Evolutionary conservation across 129 eudicot genomes (phyloP), one percentile per base, ranked within the genome.

Genomic region (Lactuca saligna): DNA sequence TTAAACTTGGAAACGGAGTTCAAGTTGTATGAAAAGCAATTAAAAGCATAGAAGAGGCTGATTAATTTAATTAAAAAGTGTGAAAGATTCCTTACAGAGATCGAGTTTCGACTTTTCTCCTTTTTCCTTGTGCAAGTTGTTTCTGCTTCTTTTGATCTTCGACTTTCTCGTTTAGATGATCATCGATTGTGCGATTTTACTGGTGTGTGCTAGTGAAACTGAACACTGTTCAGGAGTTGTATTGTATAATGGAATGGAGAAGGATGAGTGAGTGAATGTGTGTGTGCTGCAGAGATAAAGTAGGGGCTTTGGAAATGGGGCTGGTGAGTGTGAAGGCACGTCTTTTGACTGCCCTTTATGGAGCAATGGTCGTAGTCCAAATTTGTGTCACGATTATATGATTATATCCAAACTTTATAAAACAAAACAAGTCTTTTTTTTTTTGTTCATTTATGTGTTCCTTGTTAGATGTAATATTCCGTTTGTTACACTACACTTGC

Each of bases 311-410:
- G 80, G 80, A 76, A 76, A 76, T 55, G 80, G 80, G 75, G 75
- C 49, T 76, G 65, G 65, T 41, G 75, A 61, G 80, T 69, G 75
- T 76, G 80, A 76, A 76, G 80, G 80, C 75, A 76, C 75, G 70
- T 63, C 80, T 76, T 76, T 76, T 76, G 80, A 76, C 80, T 61
- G 13, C 57, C 41, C 75, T 76, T 76, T 76, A 76, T 76, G 69
- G 70, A 76, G 80, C 75, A 68, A 69, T 61, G 80, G 70, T 69
- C 70, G 65, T 68, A 60, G 63, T 68, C 59, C 69, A 7, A 69
- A 51, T 53, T 67, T 60, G 69, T 75, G 56, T 58, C 69, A n/a
- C 60, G 60, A 38, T 46, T 62, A 33, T 70, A 32, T 14, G 17
- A 25, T 25, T 37, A 16, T 63, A 44, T 46, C 4, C 29, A 1